Percentiles rank a stretch among this genome's conserved stretches.
These are phyloP conservation scores for Brachypodium distachyon DNA, from an alignment of 202 grass and related monocot genomes.

Conservation along the genomic window DNA sequence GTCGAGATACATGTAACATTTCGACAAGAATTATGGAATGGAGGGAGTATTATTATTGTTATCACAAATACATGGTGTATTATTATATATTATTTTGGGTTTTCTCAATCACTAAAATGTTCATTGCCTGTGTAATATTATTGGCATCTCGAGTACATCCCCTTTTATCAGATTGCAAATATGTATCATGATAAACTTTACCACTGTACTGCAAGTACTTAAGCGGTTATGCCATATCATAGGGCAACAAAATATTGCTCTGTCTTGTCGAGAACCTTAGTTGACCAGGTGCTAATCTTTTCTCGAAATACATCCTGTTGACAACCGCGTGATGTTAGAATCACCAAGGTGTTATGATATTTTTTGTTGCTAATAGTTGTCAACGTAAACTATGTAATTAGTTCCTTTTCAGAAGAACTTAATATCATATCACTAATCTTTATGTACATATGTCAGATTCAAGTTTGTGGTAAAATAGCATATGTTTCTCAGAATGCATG, in stretches of 20 bases:
- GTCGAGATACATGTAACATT: too few relatives aligned
- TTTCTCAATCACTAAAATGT: neutral
- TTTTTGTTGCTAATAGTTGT: neutral
- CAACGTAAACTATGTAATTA: neutral
- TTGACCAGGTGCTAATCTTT: neutral
- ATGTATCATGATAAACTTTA: neutral
- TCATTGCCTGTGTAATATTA: neutral
- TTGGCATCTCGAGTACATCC: neutral
- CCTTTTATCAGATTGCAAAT: neutral
- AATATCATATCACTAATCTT: neutral
- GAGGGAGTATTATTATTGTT: too few relatives aligned
- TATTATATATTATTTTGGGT: neutral
- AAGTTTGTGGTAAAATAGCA: conserved; percentile 69
- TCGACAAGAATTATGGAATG: too few relatives aligned
- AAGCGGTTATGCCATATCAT: neutral
- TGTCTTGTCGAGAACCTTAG: neutral
- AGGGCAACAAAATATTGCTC: neutral
- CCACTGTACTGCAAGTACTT: neutral
- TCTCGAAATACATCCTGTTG: neutral
- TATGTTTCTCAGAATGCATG: conserved; percentile 91
- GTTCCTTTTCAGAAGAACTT: neutral
- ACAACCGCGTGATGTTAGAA: neutral
- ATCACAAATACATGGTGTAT: neutral
- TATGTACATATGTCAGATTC: conserved; percentile 39
- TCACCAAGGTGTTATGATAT: neutral